These are phyloP conservation scores for Trichomonas gallinae DNA, from an alignment of 208 protist species.

Conservation along the genomic window DNA sequence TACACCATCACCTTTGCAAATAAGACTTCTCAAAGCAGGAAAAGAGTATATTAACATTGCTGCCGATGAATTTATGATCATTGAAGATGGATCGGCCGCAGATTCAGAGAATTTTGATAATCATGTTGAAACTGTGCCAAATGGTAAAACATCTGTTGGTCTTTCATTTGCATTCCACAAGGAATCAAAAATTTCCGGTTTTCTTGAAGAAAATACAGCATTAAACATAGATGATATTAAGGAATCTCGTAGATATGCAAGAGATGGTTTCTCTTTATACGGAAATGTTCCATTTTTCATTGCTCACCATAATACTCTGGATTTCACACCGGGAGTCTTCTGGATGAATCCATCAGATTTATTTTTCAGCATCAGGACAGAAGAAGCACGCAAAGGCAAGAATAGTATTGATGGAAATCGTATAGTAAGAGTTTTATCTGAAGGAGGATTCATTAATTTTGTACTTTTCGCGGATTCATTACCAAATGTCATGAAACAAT, in stretches of 20 bases:
- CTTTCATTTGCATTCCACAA: not conserved
- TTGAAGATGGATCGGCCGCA: not conserved
- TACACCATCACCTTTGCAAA: not conserved
- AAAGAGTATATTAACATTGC: not conserved
- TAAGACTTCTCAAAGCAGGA: not conserved
- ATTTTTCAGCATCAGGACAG: not conserved
- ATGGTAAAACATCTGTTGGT: not conserved
- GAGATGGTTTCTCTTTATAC: conserved; percentile 71
- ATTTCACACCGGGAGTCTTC: not conserved
- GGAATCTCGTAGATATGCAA: conserved; percentile 62
- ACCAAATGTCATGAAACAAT: conserved; percentile 63
- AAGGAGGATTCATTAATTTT: conserved; percentile 75
- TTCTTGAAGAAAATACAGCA: not conserved
- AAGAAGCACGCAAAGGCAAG: no score
- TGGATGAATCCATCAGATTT: not conserved
- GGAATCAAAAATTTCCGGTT: not conserved
- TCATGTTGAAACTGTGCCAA: not conserved
- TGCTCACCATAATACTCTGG: conserved; percentile 48
- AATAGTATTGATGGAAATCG: not conserved
- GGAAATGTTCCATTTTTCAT: conserved; percentile 78
- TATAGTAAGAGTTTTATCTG: conserved; percentile 61
- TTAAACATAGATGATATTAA: not conserved
- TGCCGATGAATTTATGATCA: not conserved
- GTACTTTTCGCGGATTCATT: conserved; percentile 79
- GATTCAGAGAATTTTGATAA: not conserved